A percentile compares a stretch with the other conserved stretches of the same genome.
Conservation (phyloP, 1,284 basidiomycete species). For the Marasmius oreades region DNA sequence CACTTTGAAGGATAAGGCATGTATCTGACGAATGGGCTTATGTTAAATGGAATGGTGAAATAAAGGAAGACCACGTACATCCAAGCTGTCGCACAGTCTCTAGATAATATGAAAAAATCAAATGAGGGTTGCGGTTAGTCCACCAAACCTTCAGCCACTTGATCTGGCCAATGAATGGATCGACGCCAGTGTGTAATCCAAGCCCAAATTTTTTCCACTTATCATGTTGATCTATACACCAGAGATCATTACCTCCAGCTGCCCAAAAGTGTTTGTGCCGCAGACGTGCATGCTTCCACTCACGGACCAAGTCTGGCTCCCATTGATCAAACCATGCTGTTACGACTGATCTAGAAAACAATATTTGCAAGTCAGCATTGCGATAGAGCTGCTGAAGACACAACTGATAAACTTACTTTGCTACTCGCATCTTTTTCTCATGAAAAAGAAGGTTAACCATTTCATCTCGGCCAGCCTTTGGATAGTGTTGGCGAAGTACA, state of each 20-base stretch:
- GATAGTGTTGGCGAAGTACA: neutral
- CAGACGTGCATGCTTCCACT: slow-evolving; percentile 4
- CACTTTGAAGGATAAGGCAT: slow-evolving; percentile 24
- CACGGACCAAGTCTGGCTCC: slow-evolving; percentile 15
- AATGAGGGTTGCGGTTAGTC: slow-evolving; percentile 1
- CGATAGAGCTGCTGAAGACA: neutral
- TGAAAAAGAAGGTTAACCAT: neutral
- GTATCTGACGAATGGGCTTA: slow-evolving; percentile 10
- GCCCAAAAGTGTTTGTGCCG: slow-evolving; percentile 23
- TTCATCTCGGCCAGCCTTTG: neutral
- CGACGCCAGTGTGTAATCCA: slow-evolving; percentile 27
- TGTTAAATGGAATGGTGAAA: neutral
- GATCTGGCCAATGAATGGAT: slow-evolving; percentile 21
- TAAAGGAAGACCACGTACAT: neutral
- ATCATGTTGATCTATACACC: slow-evolving; percentile 22
- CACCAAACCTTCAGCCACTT: slow-evolving; percentile 1
- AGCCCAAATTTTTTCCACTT: slow-evolving; percentile 13
- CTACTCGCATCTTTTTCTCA: neutral
- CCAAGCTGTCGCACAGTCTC: neutral
- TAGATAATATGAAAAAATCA: slow-evolving; percentile 3
- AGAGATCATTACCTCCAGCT: slow-evolving; percentile 32
- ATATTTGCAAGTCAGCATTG: neutral
- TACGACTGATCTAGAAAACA: neutral
- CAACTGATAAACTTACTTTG: neutral
- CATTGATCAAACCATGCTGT: neutral